Evolutionary conservation across 495 filamentous ascomycete genomes (phyloP), one percentile per base, ranked within the genome.

Genomic region (Barbatosphaeria neglecta): DNA sequence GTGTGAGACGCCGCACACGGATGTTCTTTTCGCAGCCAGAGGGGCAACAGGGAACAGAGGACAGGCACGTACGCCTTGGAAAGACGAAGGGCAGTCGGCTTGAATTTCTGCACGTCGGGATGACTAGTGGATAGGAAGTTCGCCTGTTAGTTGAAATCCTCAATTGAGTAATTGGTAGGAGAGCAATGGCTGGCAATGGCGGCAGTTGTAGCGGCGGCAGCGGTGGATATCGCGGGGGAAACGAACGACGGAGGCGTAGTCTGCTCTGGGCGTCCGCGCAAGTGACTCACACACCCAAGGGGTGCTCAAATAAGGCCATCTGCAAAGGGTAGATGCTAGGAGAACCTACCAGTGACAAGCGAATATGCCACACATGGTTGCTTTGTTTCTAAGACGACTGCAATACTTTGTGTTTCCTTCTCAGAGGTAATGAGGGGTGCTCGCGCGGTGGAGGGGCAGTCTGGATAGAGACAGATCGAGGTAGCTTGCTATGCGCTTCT

Each of bases 101-200:
- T 96, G 77, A 98, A 98, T 58, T 86, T 84, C 57, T 83, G 80
- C 57, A 96, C 90, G 79, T 97, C 84, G 40, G 92, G 92, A 65
- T 96, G 90, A 68, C 90, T 88, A 46, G 64, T 64, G 47, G 53
- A 57, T 53, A 41, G 28, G 11, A 17, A 5, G 15, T 1, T 24
- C 22, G 31, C 18, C 4, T 43, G 50, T 59, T 49, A 56, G 54
- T n/a, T 13, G 2, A n/a, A 15, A 4, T 1, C 15, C 31, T 16
- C 31, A 35, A 18, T 7, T 9, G 28, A 9, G 13, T n/a, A 23
- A 11, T 16, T 43, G 9, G 11, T 33, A 45, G 8, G 10, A 3
- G 20, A 2, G n/a, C 18, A 16, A 15, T 45, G 37, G 37, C 42
- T 17, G 42, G 17, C 37, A 31, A 22, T 18, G 22, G 38, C 4